A percentile compares a stretch with the other conserved stretches of the same genome.
phyloP scores from a whole-genome alignment of 2,329 filamentous ascomycete species.

The Calonectria montana region DNA sequence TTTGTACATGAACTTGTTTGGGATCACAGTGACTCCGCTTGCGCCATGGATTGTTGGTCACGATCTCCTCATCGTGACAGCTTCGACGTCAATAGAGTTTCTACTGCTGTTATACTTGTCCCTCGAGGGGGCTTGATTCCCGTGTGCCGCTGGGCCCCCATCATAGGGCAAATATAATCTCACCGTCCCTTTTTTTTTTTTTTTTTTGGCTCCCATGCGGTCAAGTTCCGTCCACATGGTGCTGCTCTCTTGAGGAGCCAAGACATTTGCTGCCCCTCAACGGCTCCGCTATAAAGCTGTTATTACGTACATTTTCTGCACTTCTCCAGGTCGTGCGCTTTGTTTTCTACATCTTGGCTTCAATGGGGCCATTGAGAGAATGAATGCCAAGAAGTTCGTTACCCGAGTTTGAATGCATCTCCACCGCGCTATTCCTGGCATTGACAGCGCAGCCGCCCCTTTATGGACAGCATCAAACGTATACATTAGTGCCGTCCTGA shows the following conservation, averaged over 20 bases:
- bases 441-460: not conserved
- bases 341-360: not conserved
- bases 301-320: conserved; percentile 25
- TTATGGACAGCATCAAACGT: conserved; percentile 15
- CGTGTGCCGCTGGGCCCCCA: not conserved
- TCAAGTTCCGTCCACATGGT: conserved; percentile 25
- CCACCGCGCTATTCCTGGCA: conserved; percentile 7
- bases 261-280: conserved; percentile 15
- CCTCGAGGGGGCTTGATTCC: not conserved
- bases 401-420: conserved; percentile 9
- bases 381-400: conserved; percentile 17
- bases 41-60: conserved; percentile 32
- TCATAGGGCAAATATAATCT: not conserved
- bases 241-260: conserved; percentile 6
- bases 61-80: conserved; percentile 30
- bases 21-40: conserved; percentile 34
- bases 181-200: not conserved
- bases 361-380: not conserved
- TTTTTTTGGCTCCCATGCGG: conserved; percentile 11
- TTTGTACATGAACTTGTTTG: conserved; percentile 31
- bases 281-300: conserved; percentile 22
- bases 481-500: conserved; percentile 6
- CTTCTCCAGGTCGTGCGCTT: conserved; percentile 16
- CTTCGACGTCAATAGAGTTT: conserved; percentile 31
- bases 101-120: conserved; percentile 1